Conservation (phyloP, 176 grass and related monocot genomes). For the Bonia amplexicaulis region DNA sequence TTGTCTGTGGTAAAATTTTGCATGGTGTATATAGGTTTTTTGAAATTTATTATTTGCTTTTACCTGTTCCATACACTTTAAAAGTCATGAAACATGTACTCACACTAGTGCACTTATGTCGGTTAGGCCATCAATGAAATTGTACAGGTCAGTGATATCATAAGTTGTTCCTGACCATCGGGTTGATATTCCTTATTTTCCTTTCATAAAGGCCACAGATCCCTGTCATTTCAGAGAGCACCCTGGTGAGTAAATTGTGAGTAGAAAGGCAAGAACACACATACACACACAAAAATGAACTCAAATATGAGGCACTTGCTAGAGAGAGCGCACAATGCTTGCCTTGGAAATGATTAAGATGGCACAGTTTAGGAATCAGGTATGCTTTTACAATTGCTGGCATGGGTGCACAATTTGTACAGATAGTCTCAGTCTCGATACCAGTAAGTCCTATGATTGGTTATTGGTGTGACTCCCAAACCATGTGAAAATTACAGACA, state of each 20-base stretch:
- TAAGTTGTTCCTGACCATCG: slow-evolving; percentile 60
- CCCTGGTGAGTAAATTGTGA: not conserved
- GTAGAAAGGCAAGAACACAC: not conserved
- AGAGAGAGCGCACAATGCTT: not conserved
- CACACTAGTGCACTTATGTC: slow-evolving; percentile 84
- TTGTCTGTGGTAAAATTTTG: not conserved
- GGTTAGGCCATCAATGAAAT: slow-evolving; percentile 61
- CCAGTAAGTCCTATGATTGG: not conserved
- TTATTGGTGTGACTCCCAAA: not conserved
- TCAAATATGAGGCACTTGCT: not conserved
- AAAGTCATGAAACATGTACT: slow-evolving; percentile 15
- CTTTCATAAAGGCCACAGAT: slow-evolving; percentile 77
- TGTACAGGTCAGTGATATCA: slow-evolving; percentile 75
- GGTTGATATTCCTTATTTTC: slow-evolving; percentile 81
- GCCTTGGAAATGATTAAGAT: not conserved
- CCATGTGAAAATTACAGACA: not conserved
- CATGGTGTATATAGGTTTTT: not conserved
- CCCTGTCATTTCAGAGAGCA: slow-evolving; percentile 41
- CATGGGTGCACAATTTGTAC: not conserved
- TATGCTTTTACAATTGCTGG: not conserved
- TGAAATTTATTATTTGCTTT: not conserved
- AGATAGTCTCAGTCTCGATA: not conserved
- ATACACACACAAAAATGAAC: not conserved
- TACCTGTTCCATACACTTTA: not conserved
- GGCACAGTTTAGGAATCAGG: not conserved